Conservation (phyloP, 225 moss, liverwort and hornwort species). For the Sphagnum tenellum region DNA sequence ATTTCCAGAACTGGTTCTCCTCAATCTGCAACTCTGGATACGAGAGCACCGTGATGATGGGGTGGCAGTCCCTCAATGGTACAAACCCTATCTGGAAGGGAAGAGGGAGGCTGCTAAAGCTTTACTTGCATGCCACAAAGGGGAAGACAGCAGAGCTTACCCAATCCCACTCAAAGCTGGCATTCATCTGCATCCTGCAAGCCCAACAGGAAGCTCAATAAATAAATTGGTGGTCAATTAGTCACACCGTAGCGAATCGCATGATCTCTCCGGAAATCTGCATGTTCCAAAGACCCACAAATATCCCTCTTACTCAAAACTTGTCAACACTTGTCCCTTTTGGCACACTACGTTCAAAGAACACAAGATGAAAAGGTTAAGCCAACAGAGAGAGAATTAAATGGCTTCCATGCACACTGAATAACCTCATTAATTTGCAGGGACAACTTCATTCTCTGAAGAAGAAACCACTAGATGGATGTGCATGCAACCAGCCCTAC, state of each 20-base stretch:
- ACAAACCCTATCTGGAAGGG: slow-evolving; percentile 19
- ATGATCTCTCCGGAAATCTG: not conserved
- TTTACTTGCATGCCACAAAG: slow-evolving; percentile 5
- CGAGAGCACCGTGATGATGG: slow-evolving; percentile 22
- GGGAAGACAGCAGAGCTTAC: slow-evolving; percentile 44
- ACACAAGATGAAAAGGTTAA: not conserved
- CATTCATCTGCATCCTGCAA: slow-evolving; percentile 93
- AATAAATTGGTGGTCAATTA: slow-evolving; percentile 90
- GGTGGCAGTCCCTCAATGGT: slow-evolving; percentile 14
- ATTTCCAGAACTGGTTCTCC: slow-evolving; percentile 2
- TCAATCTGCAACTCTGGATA: slow-evolving; percentile 4
- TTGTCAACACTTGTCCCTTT: not conserved
- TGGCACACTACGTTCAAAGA: not conserved
- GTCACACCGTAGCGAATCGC: slow-evolving; percentile 52
- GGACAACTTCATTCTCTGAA: no score
- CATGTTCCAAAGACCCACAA: not conserved
- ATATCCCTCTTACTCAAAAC: not conserved
- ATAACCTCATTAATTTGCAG: no score
- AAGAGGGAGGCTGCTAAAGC: slow-evolving; percentile 27
- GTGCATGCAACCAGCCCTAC: not conserved
- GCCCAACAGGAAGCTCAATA: slow-evolving; percentile 71
- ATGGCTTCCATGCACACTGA: no score
- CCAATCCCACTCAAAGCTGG: slow-evolving; percentile 33
- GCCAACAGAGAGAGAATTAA: not conserved
- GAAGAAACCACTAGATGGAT: no score